These are phyloP conservation scores for Paecilomyces sp. DNA, from an alignment of 2,329 filamentous ascomycete species.

Conservation along the genomic window DNA sequence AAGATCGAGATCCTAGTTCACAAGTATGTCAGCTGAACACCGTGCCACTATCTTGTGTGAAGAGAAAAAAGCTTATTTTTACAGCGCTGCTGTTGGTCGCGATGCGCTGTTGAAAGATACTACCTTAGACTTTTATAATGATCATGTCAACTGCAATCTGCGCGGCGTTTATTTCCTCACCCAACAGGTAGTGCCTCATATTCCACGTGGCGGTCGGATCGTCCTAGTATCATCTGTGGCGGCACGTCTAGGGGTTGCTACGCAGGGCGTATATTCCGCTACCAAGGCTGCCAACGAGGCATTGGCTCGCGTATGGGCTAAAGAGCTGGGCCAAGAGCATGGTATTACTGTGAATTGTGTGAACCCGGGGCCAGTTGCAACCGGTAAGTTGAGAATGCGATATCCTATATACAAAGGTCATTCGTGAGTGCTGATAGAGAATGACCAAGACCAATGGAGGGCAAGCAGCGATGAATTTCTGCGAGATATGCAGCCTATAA, in stretches of 20 bases:
- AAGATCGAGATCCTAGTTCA: conserved; percentile 13
- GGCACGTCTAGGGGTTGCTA: conserved; percentile 47
- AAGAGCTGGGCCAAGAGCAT: conserved; percentile 45
- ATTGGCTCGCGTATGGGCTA: conserved; percentile 54
- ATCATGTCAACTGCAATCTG: conserved; percentile 14
- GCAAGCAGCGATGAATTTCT: conserved; percentile 20
- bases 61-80: too few relatives aligned
- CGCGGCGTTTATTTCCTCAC: conserved; percentile 22
- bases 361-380: conserved; percentile 51
- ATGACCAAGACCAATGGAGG: conserved; percentile 20
- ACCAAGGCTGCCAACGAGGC: conserved; percentile 54
- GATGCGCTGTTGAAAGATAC: too few relatives aligned
- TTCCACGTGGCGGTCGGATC: conserved; percentile 38
- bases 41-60: too few relatives aligned
- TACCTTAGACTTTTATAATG: conserved; percentile 2
- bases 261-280: conserved; percentile 52
- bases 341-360: conserved; percentile 50
- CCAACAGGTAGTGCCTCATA: conserved; percentile 20
- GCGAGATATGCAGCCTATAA: conserved; percentile 24
- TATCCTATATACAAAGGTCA: not conserved
- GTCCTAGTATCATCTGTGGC: conserved; percentile 52
- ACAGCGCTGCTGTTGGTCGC: too few relatives aligned
- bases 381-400: conserved; percentile 24
- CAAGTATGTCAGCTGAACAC: conserved; percentile 6
- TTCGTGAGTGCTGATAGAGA: not conserved